Base-by-base conservation (phyloP, 1,284 basidiomycete genomes). In the Kalmanozyma brasiliensis region DNA sequence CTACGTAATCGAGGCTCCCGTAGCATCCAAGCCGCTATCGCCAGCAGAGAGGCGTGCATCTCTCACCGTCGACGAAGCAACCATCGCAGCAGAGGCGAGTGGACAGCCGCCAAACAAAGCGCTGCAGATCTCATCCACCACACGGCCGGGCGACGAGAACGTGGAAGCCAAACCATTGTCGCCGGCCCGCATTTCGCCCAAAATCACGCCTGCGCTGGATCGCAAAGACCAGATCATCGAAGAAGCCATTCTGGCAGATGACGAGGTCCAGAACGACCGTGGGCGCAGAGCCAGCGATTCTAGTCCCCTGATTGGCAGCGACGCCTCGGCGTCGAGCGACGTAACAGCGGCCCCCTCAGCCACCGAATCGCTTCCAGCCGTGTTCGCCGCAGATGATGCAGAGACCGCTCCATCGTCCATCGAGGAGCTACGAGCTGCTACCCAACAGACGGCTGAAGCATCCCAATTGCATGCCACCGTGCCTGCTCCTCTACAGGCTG, bases 221-320 rank as follows among this genome's bases (percentile, higher is more conserved):
- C 61, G 58, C 37, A 58, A 65, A 35, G 62, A 71, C 8, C 61
- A 66, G 58, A 71, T 71, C 58, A 65, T 71, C 49, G 68, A 71
- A 32, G 68, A 71, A 35, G 68, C 68, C 30, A 71, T 71, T 14
- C 47, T 56, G 3, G 68, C 62, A 8, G 67, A 70, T 3, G 68
- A 71, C 20, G 64, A 57, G 23, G 17, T 26, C 38, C 35, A 45
- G 14, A 51, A 41, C 17, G 62, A 49, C 4, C 48, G 58, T 5
- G 58, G 58, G 10, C 48, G 58, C 16, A 46, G 49, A 26, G 48
- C 24, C 5, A 34, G 41, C 23, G 64, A 52, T 11, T 4, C 52
- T 8, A 59, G 56, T 17, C 29, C 43, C 1, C n/a, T 17, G 16
- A 29, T 41, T 16, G 20, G 8, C 10, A 13, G 23, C 4, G 43